Evolutionary conservation across 352 stramenopile species (phyloP).

Genomic region (Saprolegnia parasitica): DNA sequence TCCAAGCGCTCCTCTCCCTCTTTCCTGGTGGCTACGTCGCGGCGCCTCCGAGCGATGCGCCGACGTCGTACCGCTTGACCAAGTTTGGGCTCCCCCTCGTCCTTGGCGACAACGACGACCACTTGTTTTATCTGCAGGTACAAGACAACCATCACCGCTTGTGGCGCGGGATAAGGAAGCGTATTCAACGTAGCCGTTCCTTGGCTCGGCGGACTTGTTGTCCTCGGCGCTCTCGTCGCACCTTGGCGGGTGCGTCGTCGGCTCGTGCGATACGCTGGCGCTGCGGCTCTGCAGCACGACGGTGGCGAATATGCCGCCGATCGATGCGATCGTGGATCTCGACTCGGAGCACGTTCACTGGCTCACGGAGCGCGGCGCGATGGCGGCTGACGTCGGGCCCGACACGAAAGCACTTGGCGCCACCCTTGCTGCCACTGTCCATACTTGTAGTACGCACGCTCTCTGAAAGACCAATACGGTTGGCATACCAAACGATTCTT

Average conservation of each 20-base stretch:
- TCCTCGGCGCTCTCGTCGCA: conserved; percentile 14
- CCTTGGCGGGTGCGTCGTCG: conserved; percentile 45
- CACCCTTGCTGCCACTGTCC: conserved; percentile 28
- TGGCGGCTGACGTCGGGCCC: conserved; percentile 44
- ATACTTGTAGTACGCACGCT: background rate
- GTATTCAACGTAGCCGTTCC: conserved; percentile 23
- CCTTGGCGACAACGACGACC: conserved; percentile 23
- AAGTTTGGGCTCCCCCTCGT: conserved; percentile 38
- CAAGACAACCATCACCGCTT: background rate
- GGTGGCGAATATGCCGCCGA: background rate
- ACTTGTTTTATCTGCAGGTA: conserved; percentile 18
- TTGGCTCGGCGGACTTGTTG: background rate
- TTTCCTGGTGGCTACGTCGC: conserved; percentile 9
- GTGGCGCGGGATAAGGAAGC: too few species aligned
- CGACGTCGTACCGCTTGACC: conserved; percentile 34
- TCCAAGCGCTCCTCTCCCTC: conserved; percentile 19
- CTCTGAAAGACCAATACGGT: too few species aligned
- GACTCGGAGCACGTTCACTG: conserved; percentile 47
- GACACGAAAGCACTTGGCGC: conserved; percentile 39
- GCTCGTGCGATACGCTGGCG: conserved; percentile 48
- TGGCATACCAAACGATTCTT: too few species aligned
- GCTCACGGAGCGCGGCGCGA: conserved; percentile 43
- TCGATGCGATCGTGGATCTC: conserved; percentile 64
- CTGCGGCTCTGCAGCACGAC: conserved; percentile 43
- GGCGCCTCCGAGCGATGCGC: background rate